Percentiles rank a stretch among this genome's conserved stretches.
Conservation (phyloP, 2,329 filamentous ascomycete species). For the Colletotrichum scovillei region DNA sequence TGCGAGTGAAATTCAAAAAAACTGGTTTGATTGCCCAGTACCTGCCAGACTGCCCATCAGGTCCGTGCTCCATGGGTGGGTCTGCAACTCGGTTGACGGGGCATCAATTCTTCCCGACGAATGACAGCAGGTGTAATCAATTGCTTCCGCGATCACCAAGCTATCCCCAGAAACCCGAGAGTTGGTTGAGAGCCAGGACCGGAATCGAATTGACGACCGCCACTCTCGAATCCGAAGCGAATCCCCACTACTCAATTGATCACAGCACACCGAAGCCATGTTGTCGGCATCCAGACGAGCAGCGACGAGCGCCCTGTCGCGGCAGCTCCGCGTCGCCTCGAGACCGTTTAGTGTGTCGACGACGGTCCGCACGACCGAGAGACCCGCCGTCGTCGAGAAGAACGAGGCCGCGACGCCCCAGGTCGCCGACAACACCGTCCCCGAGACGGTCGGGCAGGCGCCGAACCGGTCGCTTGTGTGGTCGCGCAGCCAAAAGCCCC, state of each 20-base stretch:
- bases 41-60: background rate
- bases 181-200: conserved; percentile 12
- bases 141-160: conserved; percentile 32
- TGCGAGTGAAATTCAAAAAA: background rate
- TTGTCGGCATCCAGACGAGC: conserved; percentile 54
- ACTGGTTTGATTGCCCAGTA: background rate
- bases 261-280: conserved; percentile 51
- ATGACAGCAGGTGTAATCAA: conserved; percentile 35
- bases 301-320: conserved; percentile 55
- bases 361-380: conserved; percentile 47
- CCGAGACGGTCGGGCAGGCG: conserved; percentile 75
- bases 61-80: background rate
- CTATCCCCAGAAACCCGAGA: conserved; percentile 20
- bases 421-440: conserved; percentile 53
- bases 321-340: conserved; percentile 55
- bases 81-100: conserved; percentile 16
- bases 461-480: conserved; percentile 87
- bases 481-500: conserved; percentile 86
- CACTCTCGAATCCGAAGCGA: background rate
- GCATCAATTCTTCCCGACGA: conserved; percentile 31
- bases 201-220: background rate
- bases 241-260: conserved; percentile 26
- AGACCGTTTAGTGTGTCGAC: conserved; percentile 62
- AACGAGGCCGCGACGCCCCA: conserved; percentile 55
- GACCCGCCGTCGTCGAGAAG: conserved; percentile 51